Conservation (phyloP, 352 stramenopile species). For the Phytophthora constricta region DNA sequence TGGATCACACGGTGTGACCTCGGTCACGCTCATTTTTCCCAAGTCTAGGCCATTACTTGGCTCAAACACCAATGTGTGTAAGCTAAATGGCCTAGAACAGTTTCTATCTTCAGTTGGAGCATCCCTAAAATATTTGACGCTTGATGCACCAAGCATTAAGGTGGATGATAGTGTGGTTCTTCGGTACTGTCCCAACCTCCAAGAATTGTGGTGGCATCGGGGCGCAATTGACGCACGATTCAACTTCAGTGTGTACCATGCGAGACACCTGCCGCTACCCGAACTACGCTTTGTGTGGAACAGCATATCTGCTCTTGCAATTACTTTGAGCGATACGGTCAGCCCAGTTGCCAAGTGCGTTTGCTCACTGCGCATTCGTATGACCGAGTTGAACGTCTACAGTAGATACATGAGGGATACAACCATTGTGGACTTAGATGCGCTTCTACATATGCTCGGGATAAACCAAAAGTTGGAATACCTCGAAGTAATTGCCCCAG, state of each 20-base stretch:
- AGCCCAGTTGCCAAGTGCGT: slow-evolving; percentile 7
- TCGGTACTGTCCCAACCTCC: not conserved
- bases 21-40: not conserved
- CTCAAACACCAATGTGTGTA: not conserved
- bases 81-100: not conserved
- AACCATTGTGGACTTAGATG: not conserved
- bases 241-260: not conserved
- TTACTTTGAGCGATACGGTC: slow-evolving; percentile 1
- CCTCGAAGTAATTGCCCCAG: slow-evolving; percentile 13
- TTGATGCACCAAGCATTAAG: not conserved
- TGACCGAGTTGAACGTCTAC: slow-evolving; percentile 2
- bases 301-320: slow-evolving; percentile 1
- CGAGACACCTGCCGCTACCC: slow-evolving; percentile 1
- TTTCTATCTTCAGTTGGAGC: not conserved
- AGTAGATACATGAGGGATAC: not conserved
- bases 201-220: not conserved
- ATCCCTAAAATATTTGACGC: not conserved
- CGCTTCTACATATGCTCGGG: slow-evolving; percentile 14
- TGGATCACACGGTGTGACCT: not conserved
- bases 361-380: slow-evolving; percentile 8
- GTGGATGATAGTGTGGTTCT: not conserved
- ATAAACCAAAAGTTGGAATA: slow-evolving; percentile 19
- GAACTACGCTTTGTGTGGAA: slow-evolving; percentile 11
- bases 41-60: too few relatives aligned
- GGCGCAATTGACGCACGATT: not conserved